A percentile compares a stretch with the other conserved stretches of the same genome.
phyloP scores from a whole-genome alignment of 176 grass and related monocot genomes.

The Hyparrhenia diplandra region DNA sequence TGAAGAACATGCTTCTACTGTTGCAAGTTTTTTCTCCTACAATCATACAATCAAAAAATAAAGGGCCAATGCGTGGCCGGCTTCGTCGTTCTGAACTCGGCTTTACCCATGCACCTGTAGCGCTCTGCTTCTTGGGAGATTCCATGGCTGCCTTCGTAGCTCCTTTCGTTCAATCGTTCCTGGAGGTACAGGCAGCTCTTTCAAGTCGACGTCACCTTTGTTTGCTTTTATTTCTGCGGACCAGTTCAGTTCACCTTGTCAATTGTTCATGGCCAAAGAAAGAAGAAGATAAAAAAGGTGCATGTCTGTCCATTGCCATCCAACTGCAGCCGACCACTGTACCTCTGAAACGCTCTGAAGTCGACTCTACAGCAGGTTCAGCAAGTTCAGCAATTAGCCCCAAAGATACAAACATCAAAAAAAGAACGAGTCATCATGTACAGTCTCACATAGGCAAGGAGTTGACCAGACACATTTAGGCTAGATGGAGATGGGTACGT shows the following conservation, averaged over 20 bases:
- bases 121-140: neutral
- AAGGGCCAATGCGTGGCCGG: neutral
- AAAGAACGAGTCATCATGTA: neutral
- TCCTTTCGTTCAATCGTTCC: neutral
- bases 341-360: neutral
- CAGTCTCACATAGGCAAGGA: neutral
- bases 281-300: neutral
- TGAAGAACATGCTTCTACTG: slow-evolving; percentile 12
- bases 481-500: neutral
- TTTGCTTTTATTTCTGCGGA: slow-evolving; percentile 28
- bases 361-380: neutral
- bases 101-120: slow-evolving; percentile 32
- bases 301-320: neutral
- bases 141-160: neutral
- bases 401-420: neutral
- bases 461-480: slow-evolving; percentile 24
- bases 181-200: slow-evolving; percentile 15
- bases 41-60: neutral
- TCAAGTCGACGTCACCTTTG: slow-evolving; percentile 43
- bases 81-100: neutral
- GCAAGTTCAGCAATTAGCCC: neutral
- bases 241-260: slow-evolving; percentile 7
- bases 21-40: neutral
- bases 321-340: too few species aligned
- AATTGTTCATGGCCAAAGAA: slow-evolving; percentile 21